Base-by-base conservation (phyloP, 2,329 filamentous ascomycete genomes). In the Verticillium longisporum region DNA sequence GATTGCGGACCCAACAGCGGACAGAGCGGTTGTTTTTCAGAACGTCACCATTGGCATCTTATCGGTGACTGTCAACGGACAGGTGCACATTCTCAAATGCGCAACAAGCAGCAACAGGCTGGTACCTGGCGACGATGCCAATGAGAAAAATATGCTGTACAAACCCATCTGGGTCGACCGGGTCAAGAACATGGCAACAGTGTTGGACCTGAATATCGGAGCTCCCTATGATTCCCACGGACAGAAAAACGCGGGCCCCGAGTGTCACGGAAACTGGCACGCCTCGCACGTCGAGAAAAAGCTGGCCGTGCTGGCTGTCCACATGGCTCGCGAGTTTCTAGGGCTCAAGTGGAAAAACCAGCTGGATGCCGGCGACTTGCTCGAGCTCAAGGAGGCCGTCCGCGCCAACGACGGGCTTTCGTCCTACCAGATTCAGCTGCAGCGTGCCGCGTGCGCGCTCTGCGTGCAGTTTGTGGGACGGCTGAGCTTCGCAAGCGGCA, bases 211-310 rank as follows among this genome's bases (percentile, higher is more conserved):
- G n/a, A 63, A 63, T 1, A 69, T 75, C 62, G 59, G 58, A 5
- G 61, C 70, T 0, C 67, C 69, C 0, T 77, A 68, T 18, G 75
- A 76, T 38, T 61, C 61, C 1, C 57, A 61, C 1, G 14, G 55
- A 11, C 36, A 10, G 33, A 37, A 53, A 7, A 56, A 37, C 1
- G 55, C 55, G 0, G 45, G 57, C 7, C 32, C 15, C 18, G 31
- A 36, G 10, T 5, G 38, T 10, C 60, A 57, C 14, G 66, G 66
- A 0, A 38, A 62, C 2, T 68, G 62, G 64, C 66, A 68, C 1
- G 73, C 72, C 0, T 69, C 72, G 0, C 77, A 79, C 26, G 72
- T 75, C 1, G 76, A 79, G 61, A 73, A 74, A 15, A 78, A 78
- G 60, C 69, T 79, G 0, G 73, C 75, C 0, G 67, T 71, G 0